Evolutionary conservation across 2,329 filamentous ascomycete species (phyloP).

Genomic region (Zasmidium cellare): DNA sequence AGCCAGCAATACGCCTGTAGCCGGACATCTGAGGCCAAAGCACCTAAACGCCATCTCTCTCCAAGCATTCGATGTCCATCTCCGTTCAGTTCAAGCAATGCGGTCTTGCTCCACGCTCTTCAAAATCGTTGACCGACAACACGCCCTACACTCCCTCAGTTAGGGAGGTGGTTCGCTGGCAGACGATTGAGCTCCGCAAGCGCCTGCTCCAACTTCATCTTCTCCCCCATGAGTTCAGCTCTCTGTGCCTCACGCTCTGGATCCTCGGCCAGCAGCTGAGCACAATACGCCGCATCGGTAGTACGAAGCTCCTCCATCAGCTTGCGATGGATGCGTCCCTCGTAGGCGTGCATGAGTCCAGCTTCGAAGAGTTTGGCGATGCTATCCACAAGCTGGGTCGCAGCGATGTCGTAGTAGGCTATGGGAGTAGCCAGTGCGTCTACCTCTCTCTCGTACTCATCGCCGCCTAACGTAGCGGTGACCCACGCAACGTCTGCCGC

Average conservation of each 20-base stretch:
- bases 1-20: too few species aligned
- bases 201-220: slow-evolving; percentile 33
- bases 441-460: slow-evolving; percentile 62
- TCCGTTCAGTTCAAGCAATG: too few species aligned
- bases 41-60: too few species aligned
- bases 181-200: slow-evolving; percentile 24
- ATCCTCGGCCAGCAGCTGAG: slow-evolving; percentile 37
- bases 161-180: slow-evolving; percentile 4
- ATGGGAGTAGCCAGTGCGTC: slow-evolving; percentile 63
- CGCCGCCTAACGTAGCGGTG: slow-evolving; percentile 50
- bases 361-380: slow-evolving; percentile 33
- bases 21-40: too few species aligned
- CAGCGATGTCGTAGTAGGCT: slow-evolving; percentile 69
- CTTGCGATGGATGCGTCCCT: slow-evolving; percentile 4
- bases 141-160: not conserved
- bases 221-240: slow-evolving; percentile 26
- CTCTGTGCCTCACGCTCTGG: slow-evolving; percentile 32
- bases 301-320: slow-evolving; percentile 16
- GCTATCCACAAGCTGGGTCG: slow-evolving; percentile 62
- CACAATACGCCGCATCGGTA: slow-evolving; percentile 20
- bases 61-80: too few species aligned
- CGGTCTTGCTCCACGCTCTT: too few species aligned
- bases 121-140: too few species aligned
- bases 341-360: slow-evolving; percentile 21
- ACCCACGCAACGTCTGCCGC: slow-evolving; percentile 29